Conservation (phyloP, 257 asterid genomes). For the Przewalskia tangutica region DNA sequence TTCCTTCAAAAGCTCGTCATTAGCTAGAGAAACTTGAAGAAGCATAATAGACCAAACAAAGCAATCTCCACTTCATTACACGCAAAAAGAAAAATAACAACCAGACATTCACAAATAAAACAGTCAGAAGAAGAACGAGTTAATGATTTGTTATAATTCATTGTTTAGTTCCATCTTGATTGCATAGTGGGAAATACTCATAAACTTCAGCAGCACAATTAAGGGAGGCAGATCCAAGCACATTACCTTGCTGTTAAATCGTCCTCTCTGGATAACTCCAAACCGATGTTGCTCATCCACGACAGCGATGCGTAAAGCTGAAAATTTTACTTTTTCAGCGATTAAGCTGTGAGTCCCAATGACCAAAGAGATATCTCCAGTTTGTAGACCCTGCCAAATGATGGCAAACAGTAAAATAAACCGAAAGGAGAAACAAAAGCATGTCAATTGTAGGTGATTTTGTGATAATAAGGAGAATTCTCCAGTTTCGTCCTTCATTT, state of each 20-base stretch:
- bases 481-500: background rate
- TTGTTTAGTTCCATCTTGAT: background rate
- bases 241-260: slow-evolving; percentile 86
- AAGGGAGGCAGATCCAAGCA: background rate
- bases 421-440: background rate
- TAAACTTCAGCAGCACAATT: background rate
- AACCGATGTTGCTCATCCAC: slow-evolving; percentile 96
- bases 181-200: background rate
- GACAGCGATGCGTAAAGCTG: slow-evolving; percentile 77
- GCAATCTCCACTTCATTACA: background rate
- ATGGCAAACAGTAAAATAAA: slow-evolving; percentile 15
- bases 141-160: background rate
- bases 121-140: background rate
- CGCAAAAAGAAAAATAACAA: background rate
- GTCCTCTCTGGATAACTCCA: slow-evolving; percentile 97
- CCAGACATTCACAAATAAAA: background rate
- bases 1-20: background rate
- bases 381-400: slow-evolving; percentile 56
- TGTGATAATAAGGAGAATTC: background rate
- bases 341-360: slow-evolving; percentile 91
- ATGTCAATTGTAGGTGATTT: background rate
- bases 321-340: slow-evolving; percentile 78
- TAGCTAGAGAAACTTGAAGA: background rate
- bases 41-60: background rate
- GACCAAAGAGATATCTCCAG: slow-evolving; percentile 79